phyloP scores from a whole-genome alignment of 2,329 filamentous ascomycete species.

The Alternaria consortialis region DNA sequence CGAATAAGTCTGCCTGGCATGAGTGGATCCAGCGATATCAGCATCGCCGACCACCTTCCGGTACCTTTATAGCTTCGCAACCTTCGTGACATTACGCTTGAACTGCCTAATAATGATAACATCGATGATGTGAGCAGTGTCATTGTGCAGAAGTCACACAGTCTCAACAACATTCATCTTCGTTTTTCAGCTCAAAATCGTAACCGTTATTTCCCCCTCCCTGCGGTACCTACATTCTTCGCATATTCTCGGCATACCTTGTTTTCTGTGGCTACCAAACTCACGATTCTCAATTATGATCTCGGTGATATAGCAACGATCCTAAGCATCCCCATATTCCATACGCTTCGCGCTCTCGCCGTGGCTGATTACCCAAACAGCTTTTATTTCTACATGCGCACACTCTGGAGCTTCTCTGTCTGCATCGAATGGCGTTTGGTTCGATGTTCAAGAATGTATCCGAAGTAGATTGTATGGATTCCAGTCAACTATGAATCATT shows the following conservation, averaged over 20 bases:
- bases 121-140: background rate
- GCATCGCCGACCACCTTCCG: background rate
- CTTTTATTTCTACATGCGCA: background rate
- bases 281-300: background rate
- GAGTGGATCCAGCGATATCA: background rate
- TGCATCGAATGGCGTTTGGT: too few relatives aligned
- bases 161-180: background rate
- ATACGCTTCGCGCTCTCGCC: background rate
- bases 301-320: background rate
- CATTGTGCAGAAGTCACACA: background rate
- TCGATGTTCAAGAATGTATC: background rate
- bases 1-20: background rate
- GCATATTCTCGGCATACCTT: background rate
- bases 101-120: background rate
- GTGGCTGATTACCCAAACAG: background rate
- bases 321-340: background rate
- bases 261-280: background rate
- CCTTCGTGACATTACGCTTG: background rate
- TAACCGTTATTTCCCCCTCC: background rate
- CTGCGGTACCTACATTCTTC: background rate
- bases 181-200: background rate
- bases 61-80: background rate
- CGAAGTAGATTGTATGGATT: background rate
- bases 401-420: background rate
- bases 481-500: background rate